phyloP scores from a whole-genome alignment of 2,329 filamentous ascomycete species.

The Laburnicola sp. region DNA sequence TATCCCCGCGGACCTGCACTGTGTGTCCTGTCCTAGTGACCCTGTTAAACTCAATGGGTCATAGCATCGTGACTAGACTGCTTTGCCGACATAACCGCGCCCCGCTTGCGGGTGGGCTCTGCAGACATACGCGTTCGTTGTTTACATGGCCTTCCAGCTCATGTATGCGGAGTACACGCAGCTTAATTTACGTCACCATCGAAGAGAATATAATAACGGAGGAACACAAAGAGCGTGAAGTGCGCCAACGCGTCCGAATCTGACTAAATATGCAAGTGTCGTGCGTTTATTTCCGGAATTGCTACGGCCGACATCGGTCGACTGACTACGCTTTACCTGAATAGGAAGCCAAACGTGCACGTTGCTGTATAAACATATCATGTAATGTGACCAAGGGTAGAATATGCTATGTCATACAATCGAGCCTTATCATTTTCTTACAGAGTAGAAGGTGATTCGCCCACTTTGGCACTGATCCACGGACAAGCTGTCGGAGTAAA shows the following conservation, averaged over 20 bases:
- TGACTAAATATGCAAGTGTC: background rate
- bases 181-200: too few species aligned
- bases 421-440: background rate
- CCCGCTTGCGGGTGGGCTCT: background rate
- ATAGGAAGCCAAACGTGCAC: background rate
- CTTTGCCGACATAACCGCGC: slow-evolving; percentile 5
- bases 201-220: too few species aligned
- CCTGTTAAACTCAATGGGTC: background rate
- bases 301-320: background rate
- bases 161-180: too few species aligned
- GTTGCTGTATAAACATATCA: background rate
- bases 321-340: slow-evolving; percentile 1
- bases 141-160: too few species aligned
- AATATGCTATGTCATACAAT: background rate
- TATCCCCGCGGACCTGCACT: background rate
- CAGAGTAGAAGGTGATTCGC: background rate
- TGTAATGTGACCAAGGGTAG: background rate
- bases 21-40: slow-evolving; percentile 1
- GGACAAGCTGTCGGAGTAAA: too few species aligned
- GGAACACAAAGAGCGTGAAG: background rate
- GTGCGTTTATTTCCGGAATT: background rate
- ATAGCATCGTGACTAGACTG: background rate
- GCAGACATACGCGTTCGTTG: too few species aligned
- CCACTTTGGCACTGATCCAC: too few species aligned
- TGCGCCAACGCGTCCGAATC: background rate